Base-by-base conservation (phyloP, 768 basidiomycete genomes). In the Lenzites betulinus region DNA sequence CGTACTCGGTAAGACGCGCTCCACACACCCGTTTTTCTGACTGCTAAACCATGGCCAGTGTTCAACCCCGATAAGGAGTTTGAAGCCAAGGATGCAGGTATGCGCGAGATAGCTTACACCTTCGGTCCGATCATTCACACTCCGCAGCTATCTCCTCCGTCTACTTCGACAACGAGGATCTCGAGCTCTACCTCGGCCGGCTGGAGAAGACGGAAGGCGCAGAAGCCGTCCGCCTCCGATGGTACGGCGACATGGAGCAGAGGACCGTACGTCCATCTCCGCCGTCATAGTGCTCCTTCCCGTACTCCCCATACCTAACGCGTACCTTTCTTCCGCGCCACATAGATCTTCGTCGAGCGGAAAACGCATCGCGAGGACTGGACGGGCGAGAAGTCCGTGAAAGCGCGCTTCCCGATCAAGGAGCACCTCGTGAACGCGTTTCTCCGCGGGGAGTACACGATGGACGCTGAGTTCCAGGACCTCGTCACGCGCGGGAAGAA, bases 351-450 rank as follows among this genome's bases (percentile, higher is more conserved):
- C 65, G 88, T 93, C 20, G 91, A 93, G 75, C 89, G 91, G 42
- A 93, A 93, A 75, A 93, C 91, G 0, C 91, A 99, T 71, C 85
- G 95, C 55, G 97, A 99, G 75, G 97, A 99, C 70, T 99, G 97
- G 97, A 98, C 96, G 0, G 97, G 97, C 35, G 96, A 99, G 74
- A 98, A 98, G 75, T 95, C 93, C 11, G 95, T 98, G 71, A 99
- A 98, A 75, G 92, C 95, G 15, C 90, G 95, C 12, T 98, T 98
- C 77, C 87, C 92, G 2, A 88, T 99, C 73, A 95, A 96, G 71
- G 96, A 98, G 71, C 86, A 93, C 62, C 85, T 91, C 47, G 88
- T 98, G 66, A 96, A 98, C 70, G 87, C 90, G 16, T 99, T 94
- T 79, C 75, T 97, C 41, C 79, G 82, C 22, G 97, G 97, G 18